Evolutionary conservation across 1,139 yeast species (phyloP).

Genomic region (Pneumocystis canis): DNA sequence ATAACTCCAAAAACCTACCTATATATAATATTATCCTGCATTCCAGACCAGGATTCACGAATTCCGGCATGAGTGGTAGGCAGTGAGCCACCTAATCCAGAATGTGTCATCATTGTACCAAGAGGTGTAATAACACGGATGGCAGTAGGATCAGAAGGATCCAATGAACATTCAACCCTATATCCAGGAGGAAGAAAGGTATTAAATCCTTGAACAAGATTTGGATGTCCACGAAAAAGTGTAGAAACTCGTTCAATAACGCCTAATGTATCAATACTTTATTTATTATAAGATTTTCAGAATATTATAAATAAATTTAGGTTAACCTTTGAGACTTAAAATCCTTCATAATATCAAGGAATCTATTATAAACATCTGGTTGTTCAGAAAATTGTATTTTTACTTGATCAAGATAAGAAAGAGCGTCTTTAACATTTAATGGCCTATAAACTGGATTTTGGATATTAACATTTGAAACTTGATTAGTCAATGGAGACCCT

Average conservation of each 20-base stretch:
- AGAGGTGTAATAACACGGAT: slow-evolving; percentile 91
- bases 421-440: slow-evolving; percentile 86
- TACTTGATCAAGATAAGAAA: slow-evolving; percentile 88
- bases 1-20: neutral
- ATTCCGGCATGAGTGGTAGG: slow-evolving; percentile 5
- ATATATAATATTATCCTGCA: neutral
- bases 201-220: slow-evolving; percentile 87
- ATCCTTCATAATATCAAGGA: slow-evolving; percentile 94
- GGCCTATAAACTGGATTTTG: slow-evolving; percentile 49
- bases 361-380: slow-evolving; percentile 91
- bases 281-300: neutral
- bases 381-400: slow-evolving; percentile 81
- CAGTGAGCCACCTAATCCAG: slow-evolving; percentile 30
- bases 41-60: neutral
- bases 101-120: slow-evolving; percentile 59
- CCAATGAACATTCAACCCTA: slow-evolving; percentile 78
- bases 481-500: neutral
- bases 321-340: slow-evolving; percentile 75
- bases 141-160: slow-evolving; percentile 83
- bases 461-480: neutral
- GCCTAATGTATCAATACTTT: slow-evolving; percentile 89
- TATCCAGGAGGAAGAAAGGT: slow-evolving; percentile 96
- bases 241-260: slow-evolving; percentile 90
- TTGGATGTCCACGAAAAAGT: slow-evolving; percentile 82
- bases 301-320: slow-evolving; percentile 1